Evolutionary conservation across 257 asterid species (phyloP).

Genomic region (Anisodus tanguticus): DNA sequence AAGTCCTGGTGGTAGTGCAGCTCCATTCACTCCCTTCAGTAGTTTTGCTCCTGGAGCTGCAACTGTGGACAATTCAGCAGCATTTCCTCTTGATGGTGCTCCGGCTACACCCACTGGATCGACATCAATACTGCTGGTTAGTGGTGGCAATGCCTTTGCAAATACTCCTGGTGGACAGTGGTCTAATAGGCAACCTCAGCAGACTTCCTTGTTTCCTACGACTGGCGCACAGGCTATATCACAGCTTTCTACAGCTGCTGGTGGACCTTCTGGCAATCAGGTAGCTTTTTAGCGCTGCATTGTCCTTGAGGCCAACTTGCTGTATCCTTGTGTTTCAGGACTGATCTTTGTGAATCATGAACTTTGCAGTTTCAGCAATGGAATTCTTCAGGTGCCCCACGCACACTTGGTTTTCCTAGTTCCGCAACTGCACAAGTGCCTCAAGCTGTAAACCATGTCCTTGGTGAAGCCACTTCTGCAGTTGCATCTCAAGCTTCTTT

Average conservation of each 20-base stretch:
- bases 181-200: slow-evolving; percentile 33
- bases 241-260: slow-evolving; percentile 48
- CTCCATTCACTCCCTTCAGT: slow-evolving; percentile 52
- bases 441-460: slow-evolving; percentile 52
- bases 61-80: slow-evolving; percentile 35
- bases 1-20: slow-evolving; percentile 39
- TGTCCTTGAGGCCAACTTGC: not conserved
- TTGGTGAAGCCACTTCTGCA: slow-evolving; percentile 48
- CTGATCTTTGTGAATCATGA: not conserved
- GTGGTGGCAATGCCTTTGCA: slow-evolving; percentile 21
- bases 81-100: slow-evolving; percentile 46
- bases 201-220: slow-evolving; percentile 31
- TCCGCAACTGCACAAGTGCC: slow-evolving; percentile 49
- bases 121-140: slow-evolving; percentile 36
- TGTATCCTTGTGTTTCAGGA: slow-evolving; percentile 21
- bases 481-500: slow-evolving; percentile 41
- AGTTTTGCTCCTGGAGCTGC: slow-evolving; percentile 47
- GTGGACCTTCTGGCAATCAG: slow-evolving; percentile 60
- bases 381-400: slow-evolving; percentile 56
- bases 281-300: slow-evolving; percentile 38
- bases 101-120: slow-evolving; percentile 51
- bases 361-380: slow-evolving; percentile 50
- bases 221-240: slow-evolving; percentile 43
- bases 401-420: slow-evolving; percentile 53
- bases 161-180: slow-evolving; percentile 24